Evolutionary conservation across 1,284 basidiomycete genomes (phyloP).

Genomic region (Malassezia japonica): DNA sequence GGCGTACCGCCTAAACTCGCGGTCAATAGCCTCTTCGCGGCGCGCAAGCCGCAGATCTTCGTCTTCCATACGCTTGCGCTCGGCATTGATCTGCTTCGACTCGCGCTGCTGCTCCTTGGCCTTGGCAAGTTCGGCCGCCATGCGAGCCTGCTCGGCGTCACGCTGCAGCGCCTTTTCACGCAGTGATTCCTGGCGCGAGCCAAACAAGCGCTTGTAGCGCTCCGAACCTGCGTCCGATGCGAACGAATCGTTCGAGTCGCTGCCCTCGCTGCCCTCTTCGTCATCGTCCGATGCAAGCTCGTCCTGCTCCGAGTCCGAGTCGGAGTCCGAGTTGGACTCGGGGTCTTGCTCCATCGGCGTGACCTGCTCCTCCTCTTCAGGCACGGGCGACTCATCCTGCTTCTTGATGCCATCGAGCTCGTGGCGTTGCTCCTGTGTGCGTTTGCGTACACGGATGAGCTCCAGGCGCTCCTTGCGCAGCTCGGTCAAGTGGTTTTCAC

Average conservation of each 20-base stretch:
- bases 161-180: constrained; percentile 40
- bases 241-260: not conserved
- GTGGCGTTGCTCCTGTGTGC: constrained; percentile 34
- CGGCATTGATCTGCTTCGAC: constrained; percentile 30
- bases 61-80: constrained; percentile 52
- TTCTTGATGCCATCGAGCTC: constrained; percentile 10
- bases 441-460: constrained; percentile 74
- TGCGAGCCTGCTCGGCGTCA: constrained; percentile 26
- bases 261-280: constrained; percentile 48
- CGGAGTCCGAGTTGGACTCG: not conserved
- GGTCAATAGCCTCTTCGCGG: constrained; percentile 73
- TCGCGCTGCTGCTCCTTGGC: constrained; percentile 31
- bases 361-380: not conserved
- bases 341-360: not conserved
- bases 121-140: constrained; percentile 20
- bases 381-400: not conserved
- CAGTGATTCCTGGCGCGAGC: constrained; percentile 36
- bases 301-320: constrained; percentile 18
- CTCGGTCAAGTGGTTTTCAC: constrained; percentile 78
- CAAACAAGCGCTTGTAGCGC: constrained; percentile 23
- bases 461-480: constrained; percentile 91
- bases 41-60: constrained; percentile 70
- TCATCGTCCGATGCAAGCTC: constrained; percentile 51
- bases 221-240: constrained; percentile 20
- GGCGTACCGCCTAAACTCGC: constrained; percentile 78